Conservation (phyloP, 2,329 filamentous ascomycete species). For the Cryoendolithus antarcticus region DNA sequence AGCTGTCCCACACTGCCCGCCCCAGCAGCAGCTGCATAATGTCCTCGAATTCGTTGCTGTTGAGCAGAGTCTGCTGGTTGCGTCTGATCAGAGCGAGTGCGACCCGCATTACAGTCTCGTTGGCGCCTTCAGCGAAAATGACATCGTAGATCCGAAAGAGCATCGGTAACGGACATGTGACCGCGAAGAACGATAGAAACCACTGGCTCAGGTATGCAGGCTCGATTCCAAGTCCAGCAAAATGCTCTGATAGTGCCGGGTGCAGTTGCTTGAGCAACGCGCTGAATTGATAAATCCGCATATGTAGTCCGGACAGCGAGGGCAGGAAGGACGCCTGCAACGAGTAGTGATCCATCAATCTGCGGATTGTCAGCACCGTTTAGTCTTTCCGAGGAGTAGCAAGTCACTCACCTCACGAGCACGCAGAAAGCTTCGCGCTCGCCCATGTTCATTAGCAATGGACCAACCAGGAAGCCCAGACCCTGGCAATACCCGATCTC, state of each 20-base stretch:
- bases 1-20: constrained; percentile 86
- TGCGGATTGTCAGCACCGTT: no score
- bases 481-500: constrained; percentile 99
- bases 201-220: constrained; percentile 95
- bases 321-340: constrained; percentile 86
- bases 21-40: constrained; percentile 90
- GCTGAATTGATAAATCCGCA: constrained; percentile 93
- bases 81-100: constrained; percentile 90
- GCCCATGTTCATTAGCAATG: constrained; percentile 96
- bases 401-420: constrained; percentile 45
- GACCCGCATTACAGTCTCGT: constrained; percentile 94
- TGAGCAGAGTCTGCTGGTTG: constrained; percentile 77
- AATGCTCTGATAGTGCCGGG: constrained; percentile 64
- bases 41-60: constrained; percentile 80
- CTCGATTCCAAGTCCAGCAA: constrained; percentile 76
- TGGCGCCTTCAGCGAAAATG: constrained; percentile 89
- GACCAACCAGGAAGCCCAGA: constrained; percentile 88
- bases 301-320: constrained; percentile 82
- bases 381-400: no score
- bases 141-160: constrained; percentile 98
- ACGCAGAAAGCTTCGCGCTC: constrained; percentile 96
- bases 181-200: constrained; percentile 97
- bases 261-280: constrained; percentile 69
- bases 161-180: constrained; percentile 92
- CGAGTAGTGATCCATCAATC: constrained; percentile 94